These are phyloP conservation scores for Plectosphaerella cucumerina DNA, from an alignment of 2,329 filamentous ascomycete species.

Conservation along the genomic window DNA sequence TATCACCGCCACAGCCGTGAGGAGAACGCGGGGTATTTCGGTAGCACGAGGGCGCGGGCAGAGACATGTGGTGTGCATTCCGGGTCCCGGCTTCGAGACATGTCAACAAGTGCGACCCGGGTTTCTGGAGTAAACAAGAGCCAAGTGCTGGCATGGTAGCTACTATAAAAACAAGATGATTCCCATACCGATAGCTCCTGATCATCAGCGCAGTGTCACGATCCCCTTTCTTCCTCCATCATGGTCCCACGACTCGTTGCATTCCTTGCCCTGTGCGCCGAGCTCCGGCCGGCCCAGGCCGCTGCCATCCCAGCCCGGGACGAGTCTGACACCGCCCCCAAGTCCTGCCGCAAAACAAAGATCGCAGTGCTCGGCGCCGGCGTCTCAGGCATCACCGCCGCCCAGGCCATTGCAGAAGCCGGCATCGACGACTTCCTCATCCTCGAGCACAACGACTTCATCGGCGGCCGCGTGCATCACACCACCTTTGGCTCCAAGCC, in stretches of 20 bases:
- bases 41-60: too few relatives aligned
- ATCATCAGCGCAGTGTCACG: background rate
- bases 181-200: too few relatives aligned
- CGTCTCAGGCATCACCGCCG: slow-evolving; percentile 59
- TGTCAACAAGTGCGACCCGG: too few relatives aligned
- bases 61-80: too few relatives aligned
- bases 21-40: too few relatives aligned
- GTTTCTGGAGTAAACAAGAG: too few relatives aligned
- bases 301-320: background rate
- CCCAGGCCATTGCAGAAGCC: slow-evolving; percentile 57
- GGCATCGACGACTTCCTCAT: slow-evolving; percentile 62
- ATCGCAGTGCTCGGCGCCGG: slow-evolving; percentile 51
- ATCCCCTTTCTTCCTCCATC: background rate
- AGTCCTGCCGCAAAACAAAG: slow-evolving; percentile 26
- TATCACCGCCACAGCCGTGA: too few relatives aligned
- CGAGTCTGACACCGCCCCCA: background rate
- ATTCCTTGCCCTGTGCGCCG: background rate
- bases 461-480: slow-evolving; percentile 60
- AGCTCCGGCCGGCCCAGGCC: background rate
- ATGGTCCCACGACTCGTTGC: background rate
- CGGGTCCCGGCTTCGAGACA: too few relatives aligned
- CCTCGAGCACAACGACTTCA: slow-evolving; percentile 56
- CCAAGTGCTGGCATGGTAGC: too few relatives aligned
- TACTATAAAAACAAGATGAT: too few relatives aligned
- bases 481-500: slow-evolving; percentile 47